Evolutionary conservation across 176 grass and related monocot genomes (phyloP), one percentile per base, ranked within the genome.

Genomic region (Pontederia crassipes): DNA sequence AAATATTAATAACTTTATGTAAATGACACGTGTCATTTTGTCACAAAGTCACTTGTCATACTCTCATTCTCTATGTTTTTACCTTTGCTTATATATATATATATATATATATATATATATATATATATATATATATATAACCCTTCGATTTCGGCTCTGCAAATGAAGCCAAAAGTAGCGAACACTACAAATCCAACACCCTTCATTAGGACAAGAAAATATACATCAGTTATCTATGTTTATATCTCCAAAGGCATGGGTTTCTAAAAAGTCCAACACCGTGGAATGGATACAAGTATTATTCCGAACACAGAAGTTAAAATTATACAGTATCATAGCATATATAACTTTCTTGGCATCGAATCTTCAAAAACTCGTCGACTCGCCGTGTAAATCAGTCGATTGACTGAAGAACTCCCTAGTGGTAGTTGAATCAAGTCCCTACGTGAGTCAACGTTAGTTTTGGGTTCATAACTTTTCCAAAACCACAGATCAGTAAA

Each of bases 211-310:
- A 14, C 12, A 54, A 54, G 13, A 12, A 7, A 54, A 17, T 62
- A 62, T 62, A 62, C 59, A 62, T 45, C n/a, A 46, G 32, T 62
- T 62, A 40, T 17, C 59, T 62, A 45, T 62, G 32, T 62, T 62
- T 62, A 62, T 62, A 62, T 62, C 59, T 62, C 59, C 32, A 62
- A 62, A 11, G 45, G 45, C 59, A 62, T 62, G 59, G 59, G 59
- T 62, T 62, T 62, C 59, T 29, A 62, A 62, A 62, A 62, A 28
- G 35, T 62, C 59, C 59, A 62, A 62, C 59, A 8, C 59, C 59
- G 17, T 62, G 59, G 45, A 45, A 16, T 28, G 32, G 32, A 40
- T 40, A 40, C 32, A 40, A 40, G 6, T 40, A 7, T 40, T 7
- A 4, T 40, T 40, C 32, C 6, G 59, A 62, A 45, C 59, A 62